Evolutionary conservation across 306 rosid genomes (phyloP).

Genomic region (Vigna angularis): DNA sequence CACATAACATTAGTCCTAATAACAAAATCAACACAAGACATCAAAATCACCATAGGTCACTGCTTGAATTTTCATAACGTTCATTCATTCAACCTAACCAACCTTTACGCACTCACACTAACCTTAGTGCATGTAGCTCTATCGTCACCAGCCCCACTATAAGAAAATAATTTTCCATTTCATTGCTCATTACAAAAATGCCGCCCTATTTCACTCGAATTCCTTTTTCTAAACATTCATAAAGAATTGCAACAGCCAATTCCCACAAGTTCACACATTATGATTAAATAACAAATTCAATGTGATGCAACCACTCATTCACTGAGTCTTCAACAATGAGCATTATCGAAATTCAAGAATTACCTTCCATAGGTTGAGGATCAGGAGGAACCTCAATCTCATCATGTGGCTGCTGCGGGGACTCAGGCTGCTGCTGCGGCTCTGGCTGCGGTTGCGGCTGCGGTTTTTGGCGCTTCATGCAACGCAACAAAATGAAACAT

Average conservation of each 20-base stretch:
- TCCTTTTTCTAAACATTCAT: not conserved
- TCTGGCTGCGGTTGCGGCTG: not conserved
- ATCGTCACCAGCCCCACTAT: too few relatives aligned
- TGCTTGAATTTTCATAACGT: not conserved
- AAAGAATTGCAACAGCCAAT: not conserved
- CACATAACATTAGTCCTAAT: not conserved
- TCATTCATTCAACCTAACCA: slow-evolving; percentile 8
- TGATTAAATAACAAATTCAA: not conserved
- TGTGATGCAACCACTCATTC: not conserved
- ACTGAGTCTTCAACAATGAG: slow-evolving; percentile 7
- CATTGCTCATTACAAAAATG: not conserved
- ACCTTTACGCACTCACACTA: too few relatives aligned
- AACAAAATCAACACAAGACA: not conserved
- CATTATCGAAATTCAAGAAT: slow-evolving; percentile 9
- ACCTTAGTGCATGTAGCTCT: too few relatives aligned
- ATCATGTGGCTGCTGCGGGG: slow-evolving; percentile 26
- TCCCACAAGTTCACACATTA: not conserved
- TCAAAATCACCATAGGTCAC: not conserved
- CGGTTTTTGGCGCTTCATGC: not conserved
- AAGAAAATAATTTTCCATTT: not conserved
- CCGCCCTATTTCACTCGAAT: not conserved
- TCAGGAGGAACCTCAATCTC: slow-evolving; percentile 65
- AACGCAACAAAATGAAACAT: slow-evolving; percentile 20
- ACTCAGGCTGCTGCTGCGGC: not conserved
- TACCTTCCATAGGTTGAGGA: slow-evolving; percentile 73